phyloP scores from a whole-genome alignment of 768 basidiomycete genomes.

The Psilocybe sp. region DNA sequence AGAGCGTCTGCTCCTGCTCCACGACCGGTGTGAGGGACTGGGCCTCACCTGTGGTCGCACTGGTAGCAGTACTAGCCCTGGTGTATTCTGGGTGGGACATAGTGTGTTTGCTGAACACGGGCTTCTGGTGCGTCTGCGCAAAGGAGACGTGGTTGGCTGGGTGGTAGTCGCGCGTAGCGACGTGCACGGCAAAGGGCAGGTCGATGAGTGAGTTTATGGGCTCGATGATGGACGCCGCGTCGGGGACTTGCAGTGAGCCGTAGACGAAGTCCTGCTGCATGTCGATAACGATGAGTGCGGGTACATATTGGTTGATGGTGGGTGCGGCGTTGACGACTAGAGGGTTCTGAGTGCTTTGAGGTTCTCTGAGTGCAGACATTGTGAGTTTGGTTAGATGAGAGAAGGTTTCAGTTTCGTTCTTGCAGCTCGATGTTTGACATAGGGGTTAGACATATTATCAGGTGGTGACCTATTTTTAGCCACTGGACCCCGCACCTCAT shows the following conservation, averaged over 20 bases:
- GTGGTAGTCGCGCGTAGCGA: constrained; percentile 61
- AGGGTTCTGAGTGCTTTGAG: no score
- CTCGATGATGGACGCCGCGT: constrained; percentile 55
- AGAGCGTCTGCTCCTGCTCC: constrained; percentile 51
- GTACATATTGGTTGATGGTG: constrained; percentile 23
- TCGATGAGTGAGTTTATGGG: constrained; percentile 54
- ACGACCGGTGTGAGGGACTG: no score
- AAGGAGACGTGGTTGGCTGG: constrained; percentile 72
- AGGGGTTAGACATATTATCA: no score
- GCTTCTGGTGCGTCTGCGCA: constrained; percentile 39
- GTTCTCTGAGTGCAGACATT: neutral
- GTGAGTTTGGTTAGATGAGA: neutral
- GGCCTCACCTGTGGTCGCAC: no score
- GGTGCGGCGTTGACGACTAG: neutral
- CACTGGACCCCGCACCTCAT: no score
- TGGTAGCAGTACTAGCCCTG: constrained; percentile 22
- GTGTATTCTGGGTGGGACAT: constrained; percentile 39
- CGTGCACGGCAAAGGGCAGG: constrained; percentile 47
- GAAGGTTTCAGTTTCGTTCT: no score
- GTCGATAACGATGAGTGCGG: constrained; percentile 71
- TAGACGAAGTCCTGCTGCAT: constrained; percentile 83
- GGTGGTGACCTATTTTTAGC: no score
- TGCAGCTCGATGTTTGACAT: no score
- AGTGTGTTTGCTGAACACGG: constrained; percentile 36
- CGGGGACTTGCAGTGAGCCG: constrained; percentile 70